phyloP scores from a whole-genome alignment of 176 grass and related monocot species.

The Guadua angustifolia region DNA sequence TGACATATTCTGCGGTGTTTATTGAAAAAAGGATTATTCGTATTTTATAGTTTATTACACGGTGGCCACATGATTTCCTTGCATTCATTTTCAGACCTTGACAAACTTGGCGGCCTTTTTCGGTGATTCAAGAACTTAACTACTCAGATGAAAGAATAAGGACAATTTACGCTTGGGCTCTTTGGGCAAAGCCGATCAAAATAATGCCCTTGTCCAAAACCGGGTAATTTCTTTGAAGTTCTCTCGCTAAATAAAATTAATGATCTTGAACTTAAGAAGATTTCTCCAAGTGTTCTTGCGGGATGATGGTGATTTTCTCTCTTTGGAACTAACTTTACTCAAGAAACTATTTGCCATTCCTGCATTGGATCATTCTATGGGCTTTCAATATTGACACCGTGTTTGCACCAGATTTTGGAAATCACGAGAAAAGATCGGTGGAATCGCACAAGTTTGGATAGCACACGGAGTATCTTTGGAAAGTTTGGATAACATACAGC shows the following conservation, averaged over 20 bases:
- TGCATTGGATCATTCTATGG: conserved; percentile 6
- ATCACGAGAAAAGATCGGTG: no score
- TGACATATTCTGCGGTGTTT: neutral
- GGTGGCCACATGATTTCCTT: neutral
- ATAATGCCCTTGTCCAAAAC: conserved; percentile 83
- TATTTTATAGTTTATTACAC: no score
- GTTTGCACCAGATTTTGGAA: no score
- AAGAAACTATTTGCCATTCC: conserved; percentile 3
- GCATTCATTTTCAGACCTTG: neutral
- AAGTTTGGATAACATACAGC: no score
- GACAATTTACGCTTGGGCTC: conserved; percentile 61
- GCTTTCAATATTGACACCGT: neutral
- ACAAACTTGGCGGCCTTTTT: conserved; percentile 83
- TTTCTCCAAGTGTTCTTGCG: neutral
- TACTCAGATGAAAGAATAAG: conserved; percentile 58
- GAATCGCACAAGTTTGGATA: no score
- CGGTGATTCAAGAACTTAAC: conserved; percentile 74
- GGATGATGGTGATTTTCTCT: neutral
- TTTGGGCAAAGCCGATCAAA: conserved; percentile 83
- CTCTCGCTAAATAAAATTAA: neutral
- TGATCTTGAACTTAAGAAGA: neutral
- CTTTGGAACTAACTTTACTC: no score
- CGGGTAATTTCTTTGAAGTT: conserved; percentile 51
- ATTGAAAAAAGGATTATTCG: no score
- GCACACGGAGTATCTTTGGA: no score